Evolutionary conservation across 805 yeast genomes (phyloP).

Genomic region (Sungouiozyma intestinalis): DNA sequence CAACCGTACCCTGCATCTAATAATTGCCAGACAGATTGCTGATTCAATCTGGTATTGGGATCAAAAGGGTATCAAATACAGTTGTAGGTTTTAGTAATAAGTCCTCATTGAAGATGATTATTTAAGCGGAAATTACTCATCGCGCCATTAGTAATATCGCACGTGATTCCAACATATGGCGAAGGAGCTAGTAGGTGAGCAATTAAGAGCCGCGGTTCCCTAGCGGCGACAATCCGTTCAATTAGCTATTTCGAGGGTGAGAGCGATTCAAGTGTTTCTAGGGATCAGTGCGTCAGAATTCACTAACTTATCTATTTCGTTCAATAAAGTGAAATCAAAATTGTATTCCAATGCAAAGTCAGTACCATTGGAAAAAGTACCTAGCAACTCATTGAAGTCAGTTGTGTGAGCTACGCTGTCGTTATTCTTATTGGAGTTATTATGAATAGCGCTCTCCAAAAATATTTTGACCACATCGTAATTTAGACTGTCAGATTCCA

Average conservation of each 20-base stretch:
- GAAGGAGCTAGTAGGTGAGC: too few relatives aligned
- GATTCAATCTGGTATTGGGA: too few relatives aligned
- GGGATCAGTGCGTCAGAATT: conserved; percentile 5
- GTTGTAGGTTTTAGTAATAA: too few relatives aligned
- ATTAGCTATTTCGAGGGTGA: background rate
- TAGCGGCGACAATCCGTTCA: too few relatives aligned
- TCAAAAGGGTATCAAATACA: too few relatives aligned
- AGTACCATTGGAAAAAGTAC: conserved; percentile 21
- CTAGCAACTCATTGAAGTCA: conserved; percentile 18
- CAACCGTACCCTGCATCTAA: background rate
- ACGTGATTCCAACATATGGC: too few relatives aligned
- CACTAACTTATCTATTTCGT: conserved; percentile 23
- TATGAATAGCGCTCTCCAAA: conserved; percentile 10
- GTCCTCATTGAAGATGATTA: too few relatives aligned
- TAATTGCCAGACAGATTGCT: background rate
- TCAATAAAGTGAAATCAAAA: conserved; percentile 22
- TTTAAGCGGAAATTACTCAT: background rate
- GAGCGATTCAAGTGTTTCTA: background rate
- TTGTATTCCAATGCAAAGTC: conserved; percentile 25
- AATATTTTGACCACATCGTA: conserved; percentile 22
- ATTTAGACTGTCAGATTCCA: conserved; percentile 15
- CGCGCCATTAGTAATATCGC: background rate
- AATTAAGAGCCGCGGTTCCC: too few relatives aligned
- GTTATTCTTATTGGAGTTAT: conserved; percentile 6
- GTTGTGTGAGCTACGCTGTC: conserved; percentile 6